These are phyloP conservation scores for Cyanidiococcus yangmingshanensis DNA, from an alignment of 23 red algal species.

Conservation along the genomic window DNA sequence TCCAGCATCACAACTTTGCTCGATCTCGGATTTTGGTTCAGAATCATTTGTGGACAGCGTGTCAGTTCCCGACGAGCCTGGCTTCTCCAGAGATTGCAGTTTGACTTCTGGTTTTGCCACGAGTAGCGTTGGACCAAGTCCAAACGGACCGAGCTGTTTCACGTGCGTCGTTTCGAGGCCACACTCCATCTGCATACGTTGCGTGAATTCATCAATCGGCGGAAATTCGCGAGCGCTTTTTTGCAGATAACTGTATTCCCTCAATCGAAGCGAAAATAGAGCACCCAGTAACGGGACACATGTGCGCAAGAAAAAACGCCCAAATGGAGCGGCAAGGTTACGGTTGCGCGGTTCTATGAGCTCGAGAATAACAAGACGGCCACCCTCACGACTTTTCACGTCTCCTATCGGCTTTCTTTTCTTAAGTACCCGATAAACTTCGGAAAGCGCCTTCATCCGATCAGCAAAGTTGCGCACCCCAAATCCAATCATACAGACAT, in stretches of 20 bases:
- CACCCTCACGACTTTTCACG: background rate
- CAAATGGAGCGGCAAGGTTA: slow-evolving; percentile 2
- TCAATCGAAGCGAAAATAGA: slow-evolving; percentile 15
- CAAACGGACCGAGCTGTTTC: background rate
- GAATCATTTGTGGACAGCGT: no score
- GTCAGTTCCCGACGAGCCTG: no score
- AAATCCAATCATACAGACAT: slow-evolving; percentile 54
- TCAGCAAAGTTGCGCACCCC: slow-evolving; percentile 90
- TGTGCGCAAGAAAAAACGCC: slow-evolving; percentile 35
- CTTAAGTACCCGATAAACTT: slow-evolving; percentile 56
- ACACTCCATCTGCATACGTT: background rate
- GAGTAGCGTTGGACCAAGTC: slow-evolving; percentile 5
- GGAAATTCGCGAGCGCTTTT: background rate
- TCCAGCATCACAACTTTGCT: no score
- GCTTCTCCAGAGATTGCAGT: background rate
- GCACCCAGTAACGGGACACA: slow-evolving; percentile 44
- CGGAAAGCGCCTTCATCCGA: slow-evolving; percentile 38
- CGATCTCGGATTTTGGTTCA: no score
- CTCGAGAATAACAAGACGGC: slow-evolving; percentile 56
- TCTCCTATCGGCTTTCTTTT: background rate
- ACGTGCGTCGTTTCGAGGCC: background rate
- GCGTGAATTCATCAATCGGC: background rate
- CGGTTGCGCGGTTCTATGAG: slow-evolving; percentile 16
- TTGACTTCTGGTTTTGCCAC: background rate
- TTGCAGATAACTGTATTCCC: slow-evolving; percentile 29